Percentiles rank a stretch among this genome's conserved stretches.
Evolutionary conservation across 2,329 filamentous ascomycete genomes (phyloP).

Genomic region (Phyllosticta capitalensis): DNA sequence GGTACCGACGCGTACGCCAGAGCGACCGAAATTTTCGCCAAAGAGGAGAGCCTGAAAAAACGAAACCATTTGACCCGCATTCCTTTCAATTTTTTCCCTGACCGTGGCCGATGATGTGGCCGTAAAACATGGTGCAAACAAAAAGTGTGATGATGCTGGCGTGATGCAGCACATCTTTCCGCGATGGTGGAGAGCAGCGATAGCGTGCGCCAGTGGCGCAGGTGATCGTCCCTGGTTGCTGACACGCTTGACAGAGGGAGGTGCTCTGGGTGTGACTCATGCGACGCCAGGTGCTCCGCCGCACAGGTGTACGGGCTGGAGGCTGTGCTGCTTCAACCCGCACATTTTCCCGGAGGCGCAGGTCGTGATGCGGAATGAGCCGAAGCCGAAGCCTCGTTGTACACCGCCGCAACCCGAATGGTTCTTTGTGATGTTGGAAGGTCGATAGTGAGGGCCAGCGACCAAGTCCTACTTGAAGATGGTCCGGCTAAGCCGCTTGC

Average conservation of each 20-base stretch:
- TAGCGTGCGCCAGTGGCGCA: not conserved
- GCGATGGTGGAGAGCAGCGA: not conserved
- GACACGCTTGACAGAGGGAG: not conserved
- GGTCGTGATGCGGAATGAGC: not conserved
- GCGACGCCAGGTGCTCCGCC: not conserved
- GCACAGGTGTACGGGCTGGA: too few species aligned
- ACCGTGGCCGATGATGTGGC: not conserved
- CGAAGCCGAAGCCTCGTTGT: not conserved
- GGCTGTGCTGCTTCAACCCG: not conserved
- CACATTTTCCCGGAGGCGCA: not conserved
- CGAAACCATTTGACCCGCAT: not conserved
- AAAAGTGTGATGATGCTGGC: not conserved
- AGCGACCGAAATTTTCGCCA: not conserved
- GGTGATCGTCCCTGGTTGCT: too few species aligned
- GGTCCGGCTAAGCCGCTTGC: slow-evolving; percentile 26
- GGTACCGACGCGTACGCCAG: too few species aligned
- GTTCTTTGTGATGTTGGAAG: not conserved
- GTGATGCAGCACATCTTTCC: not conserved
- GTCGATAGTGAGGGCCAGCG: not conserved
- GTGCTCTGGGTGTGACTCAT: not conserved
- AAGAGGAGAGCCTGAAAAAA: not conserved
- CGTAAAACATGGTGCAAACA: not conserved
- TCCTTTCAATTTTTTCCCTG: not conserved
- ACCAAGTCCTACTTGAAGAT: slow-evolving; percentile 23
- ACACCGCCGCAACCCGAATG: not conserved